These are phyloP conservation scores for Fremontodendron californicum DNA, from an alignment of 345 rosid genomes.

Conservation along the genomic window DNA sequence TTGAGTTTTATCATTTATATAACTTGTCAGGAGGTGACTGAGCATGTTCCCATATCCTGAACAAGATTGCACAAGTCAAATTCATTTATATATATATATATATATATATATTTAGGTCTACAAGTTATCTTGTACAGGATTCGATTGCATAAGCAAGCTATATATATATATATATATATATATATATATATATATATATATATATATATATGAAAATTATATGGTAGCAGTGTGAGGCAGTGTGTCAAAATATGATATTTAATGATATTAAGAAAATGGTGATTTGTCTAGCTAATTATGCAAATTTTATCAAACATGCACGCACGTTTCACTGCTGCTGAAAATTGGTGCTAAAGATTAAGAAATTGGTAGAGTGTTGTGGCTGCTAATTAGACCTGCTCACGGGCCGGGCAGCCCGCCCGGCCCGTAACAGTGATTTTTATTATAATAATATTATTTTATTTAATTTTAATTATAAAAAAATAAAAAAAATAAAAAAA, in stretches of 20 bases:
- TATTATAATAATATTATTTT: too few species aligned
- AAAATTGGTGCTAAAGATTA: background rate
- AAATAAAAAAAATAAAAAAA: too few species aligned
- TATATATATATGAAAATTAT: background rate
- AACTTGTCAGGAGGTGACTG: slow-evolving; percentile 3
- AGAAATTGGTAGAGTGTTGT: background rate
- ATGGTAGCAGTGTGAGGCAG: background rate
- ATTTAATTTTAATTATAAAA: too few species aligned
- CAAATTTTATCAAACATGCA: background rate
- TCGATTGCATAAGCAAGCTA: slow-evolving; percentile 1
- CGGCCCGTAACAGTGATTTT: too few species aligned
- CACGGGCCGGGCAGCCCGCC: too few species aligned
- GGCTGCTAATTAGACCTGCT: too few species aligned
- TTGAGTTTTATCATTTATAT: background rate
- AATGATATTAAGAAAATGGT: background rate
- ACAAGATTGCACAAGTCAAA: background rate
- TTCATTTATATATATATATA: too few species aligned
- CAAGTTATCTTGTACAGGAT: background rate
- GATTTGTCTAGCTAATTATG: background rate
- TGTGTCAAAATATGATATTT: background rate
- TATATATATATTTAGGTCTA: background rate
- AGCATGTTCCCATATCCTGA: slow-evolving; percentile 2
- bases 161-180: too few species aligned
- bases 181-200: too few species aligned
- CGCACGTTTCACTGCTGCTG: background rate